These are phyloP conservation scores for Schizosaccharomyces japonicus DNA, from an alignment of 805 yeast genomes.

Conservation along the genomic window DNA sequence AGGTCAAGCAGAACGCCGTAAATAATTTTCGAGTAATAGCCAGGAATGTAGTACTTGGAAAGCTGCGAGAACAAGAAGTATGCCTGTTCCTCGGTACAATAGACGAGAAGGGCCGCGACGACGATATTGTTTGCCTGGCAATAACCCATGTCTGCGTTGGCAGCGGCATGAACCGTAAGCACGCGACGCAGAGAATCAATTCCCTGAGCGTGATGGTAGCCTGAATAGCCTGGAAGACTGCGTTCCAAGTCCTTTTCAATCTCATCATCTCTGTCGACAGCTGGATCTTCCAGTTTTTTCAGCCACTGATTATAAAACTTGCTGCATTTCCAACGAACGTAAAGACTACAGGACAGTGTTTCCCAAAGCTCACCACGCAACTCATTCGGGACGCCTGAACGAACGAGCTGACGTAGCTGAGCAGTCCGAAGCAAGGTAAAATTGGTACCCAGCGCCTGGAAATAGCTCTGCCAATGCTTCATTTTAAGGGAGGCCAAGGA, in stretches of 20 bases:
- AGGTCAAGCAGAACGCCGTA: constrained; percentile 90
- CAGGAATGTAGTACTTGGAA: constrained; percentile 74
- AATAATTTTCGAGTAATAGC: constrained; percentile 91
- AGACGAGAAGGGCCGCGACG: constrained; percentile 26
- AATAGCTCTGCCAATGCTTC: constrained; percentile 81
- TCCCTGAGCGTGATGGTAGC: constrained; percentile 72
- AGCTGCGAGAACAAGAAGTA: constrained; percentile 70
- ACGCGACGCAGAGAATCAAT: constrained; percentile 67
- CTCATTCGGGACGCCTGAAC: constrained; percentile 86
- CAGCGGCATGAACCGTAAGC: constrained; percentile 86
- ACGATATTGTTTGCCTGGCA: constrained; percentile 95
- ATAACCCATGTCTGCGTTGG: constrained; percentile 87
- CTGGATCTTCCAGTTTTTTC: constrained; percentile 16
- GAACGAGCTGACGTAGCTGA: constrained; percentile 53
- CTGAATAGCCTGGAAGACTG: constrained; percentile 86
- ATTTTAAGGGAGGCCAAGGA: constrained; percentile 72
- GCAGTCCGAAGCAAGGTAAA: constrained; percentile 50
- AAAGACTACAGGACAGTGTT: constrained; percentile 65
- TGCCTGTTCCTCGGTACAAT: constrained; percentile 88
- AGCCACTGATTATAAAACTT: constrained; percentile 36
- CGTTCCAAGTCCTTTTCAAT: constrained; percentile 88
- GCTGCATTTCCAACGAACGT: constrained; percentile 36
- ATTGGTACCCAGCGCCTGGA: constrained; percentile 63
- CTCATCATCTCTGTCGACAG: constrained; percentile 47
- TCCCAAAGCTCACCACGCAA: constrained; percentile 95